Evolutionary conservation across 2,329 filamentous ascomycete species (phyloP), one percentile per base, ranked within the genome.

Genomic region (Microsporum audouinii): DNA sequence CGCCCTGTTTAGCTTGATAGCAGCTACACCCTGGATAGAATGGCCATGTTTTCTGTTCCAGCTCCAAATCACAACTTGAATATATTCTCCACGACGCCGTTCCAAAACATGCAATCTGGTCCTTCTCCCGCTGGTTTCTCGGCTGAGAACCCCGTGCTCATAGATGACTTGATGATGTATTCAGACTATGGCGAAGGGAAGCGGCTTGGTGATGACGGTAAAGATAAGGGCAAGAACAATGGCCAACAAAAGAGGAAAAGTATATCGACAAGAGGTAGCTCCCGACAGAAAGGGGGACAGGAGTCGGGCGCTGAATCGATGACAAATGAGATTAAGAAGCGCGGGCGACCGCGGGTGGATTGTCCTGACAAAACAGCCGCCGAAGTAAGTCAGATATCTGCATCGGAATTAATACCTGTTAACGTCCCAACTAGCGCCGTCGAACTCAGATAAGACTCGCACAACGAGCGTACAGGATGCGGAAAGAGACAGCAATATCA

Each of bases 381-480:
- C 60, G 89, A 91, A 77, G 88, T 90, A 75, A 82, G 87, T 84
- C 10, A 45, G 49, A 34, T 36, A 55, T 36, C 31, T 23, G 31
- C 10, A 34, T 12, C 31, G 33, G 33, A 23, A 3, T 41, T 12
- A 59, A 53, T 36, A 57, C 34, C 39, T 51, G 57, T 55, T 62
- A 53, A 62, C 59, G 59, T 60, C 58, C 64, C 49, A 51, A 41
- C 51, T 65, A 88, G 88, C 86, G 89, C 64, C 86, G 90, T 60
- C 83, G 90, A 61, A 94, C 89, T 2, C 90, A 95, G 71, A 94
- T 95, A 65, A 84, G 91, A 33, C 81, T 92, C 60, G 91, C 90
- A 2, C 90, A 95, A 72, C 80, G 90, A 66, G 89, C 89, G 0
- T 95, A 95, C 69, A 84, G 91, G 7, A 84, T 88, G 69, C 84